Base-by-base conservation (phyloP, 352 stramenopile species). In the Phytophthora hybrid region DNA sequence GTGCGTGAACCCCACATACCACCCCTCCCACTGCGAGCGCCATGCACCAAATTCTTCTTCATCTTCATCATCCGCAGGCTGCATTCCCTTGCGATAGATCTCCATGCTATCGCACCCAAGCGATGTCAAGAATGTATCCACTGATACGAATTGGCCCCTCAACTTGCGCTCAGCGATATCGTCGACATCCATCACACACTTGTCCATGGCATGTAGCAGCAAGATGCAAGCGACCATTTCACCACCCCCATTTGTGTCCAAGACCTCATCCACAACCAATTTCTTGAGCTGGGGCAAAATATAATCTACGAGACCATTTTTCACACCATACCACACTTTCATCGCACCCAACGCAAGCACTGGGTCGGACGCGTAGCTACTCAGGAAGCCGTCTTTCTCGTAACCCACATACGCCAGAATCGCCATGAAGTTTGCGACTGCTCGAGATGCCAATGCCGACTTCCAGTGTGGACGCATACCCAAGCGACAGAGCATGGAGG, bases 201-300 rank as follows among this genome's bases (percentile, higher is more conserved):
- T 39, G 21, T 63, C 57, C 57, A 63, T 34, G 7, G 37, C 57
- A 21, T 53, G 34, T 5, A 41, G 39, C 37, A 63, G 10, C 37
- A 63, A 16, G 18, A 63, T 52, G 16, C 57, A 37, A 63, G 57
- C 57, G 13, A 63, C 55, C 57, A 51, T 52, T 0, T 52, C 8
- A 10, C 7, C 52, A 41, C 13, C 19, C 8, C 49, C 49, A 21
- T n/a, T n/a, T 7, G 9, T 29, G 49, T 56, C 52, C 13, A 19
- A 16, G 11, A 14, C 21, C 4, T 56, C 21, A 9, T 39, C 9
- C 21, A 56, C 3, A 8, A 53, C 0, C 21, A 63, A 14, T 13
- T 63, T 63, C 37, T 53, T 23, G 3, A 54, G 26, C 39, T 53
- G n/a, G 1, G 34, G 57, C 7, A 63, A 13, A 23, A 63, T 63